Conservation (phyloP, 768 basidiomycete genomes). For the Trametes meyenii region DNA sequence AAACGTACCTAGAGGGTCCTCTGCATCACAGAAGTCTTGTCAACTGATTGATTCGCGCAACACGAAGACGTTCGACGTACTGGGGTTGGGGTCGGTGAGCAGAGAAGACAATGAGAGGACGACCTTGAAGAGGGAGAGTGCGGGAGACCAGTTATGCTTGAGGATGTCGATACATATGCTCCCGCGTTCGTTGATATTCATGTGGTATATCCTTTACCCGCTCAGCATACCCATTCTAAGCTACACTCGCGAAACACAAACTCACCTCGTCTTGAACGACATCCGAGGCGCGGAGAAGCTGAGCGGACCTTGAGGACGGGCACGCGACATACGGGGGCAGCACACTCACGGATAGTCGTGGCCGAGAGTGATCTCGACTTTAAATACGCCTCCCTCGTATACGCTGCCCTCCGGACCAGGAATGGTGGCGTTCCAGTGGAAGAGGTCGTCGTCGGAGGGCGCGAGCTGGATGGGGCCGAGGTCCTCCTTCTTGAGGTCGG, state of each 20-base stretch:
- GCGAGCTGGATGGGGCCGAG: conserved; percentile 70
- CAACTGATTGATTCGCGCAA: conserved; percentile 17
- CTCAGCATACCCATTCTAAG: background rate
- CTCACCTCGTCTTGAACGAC: conserved; percentile 72
- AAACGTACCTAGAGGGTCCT: conserved; percentile 67
- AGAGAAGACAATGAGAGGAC: conserved; percentile 92
- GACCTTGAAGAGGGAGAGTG: conserved; percentile 91
- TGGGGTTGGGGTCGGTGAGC: conserved; percentile 91
- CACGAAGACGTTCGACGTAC: conserved; percentile 50
- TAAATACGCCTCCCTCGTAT: conserved; percentile 79
- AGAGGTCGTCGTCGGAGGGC: conserved; percentile 66
- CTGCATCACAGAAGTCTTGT: conserved; percentile 36
- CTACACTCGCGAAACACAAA: background rate
- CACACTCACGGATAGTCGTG: conserved; percentile 75
- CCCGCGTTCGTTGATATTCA: conserved; percentile 85
- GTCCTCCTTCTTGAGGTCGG: conserved; percentile 82
- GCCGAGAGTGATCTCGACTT: conserved; percentile 65
- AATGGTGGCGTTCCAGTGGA: conserved; percentile 74
- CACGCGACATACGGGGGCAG: conserved; percentile 2
- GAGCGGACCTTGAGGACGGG: background rate
- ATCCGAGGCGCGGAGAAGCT: conserved; percentile 83
- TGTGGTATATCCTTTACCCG: conserved; percentile 55
- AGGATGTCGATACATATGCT: conserved; percentile 88
- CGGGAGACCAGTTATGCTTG: conserved; percentile 94
- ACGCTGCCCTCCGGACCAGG: conserved; percentile 83